These are phyloP conservation scores for Pyrenophora seminiperda DNA, from an alignment of 2,329 filamentous ascomycete species.

Conservation along the genomic window DNA sequence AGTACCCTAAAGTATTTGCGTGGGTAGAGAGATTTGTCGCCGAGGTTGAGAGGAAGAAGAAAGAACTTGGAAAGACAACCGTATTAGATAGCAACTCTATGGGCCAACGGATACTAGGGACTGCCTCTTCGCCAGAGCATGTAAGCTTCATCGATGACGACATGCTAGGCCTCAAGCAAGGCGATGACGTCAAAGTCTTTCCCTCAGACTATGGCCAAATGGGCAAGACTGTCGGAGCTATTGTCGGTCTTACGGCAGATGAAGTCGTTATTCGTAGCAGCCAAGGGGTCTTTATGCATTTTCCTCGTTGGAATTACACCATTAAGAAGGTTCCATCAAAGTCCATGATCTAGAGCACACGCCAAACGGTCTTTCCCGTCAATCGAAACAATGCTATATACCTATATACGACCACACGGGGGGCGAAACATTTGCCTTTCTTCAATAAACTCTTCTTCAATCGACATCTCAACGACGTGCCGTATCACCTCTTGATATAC, in stretches of 20 bases:
- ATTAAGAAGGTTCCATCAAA: conserved; percentile 22
- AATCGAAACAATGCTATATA: no score
- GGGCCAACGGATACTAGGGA: conserved; percentile 54
- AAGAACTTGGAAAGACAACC: conserved; percentile 50
- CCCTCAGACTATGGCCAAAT: conserved; percentile 41
- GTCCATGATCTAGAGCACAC: neutral
- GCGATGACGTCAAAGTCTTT: conserved; percentile 57
- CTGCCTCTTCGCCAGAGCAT: conserved; percentile 51
- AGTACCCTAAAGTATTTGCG: conserved; percentile 65
- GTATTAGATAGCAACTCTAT: conserved; percentile 30
- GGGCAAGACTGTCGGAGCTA: conserved; percentile 34
- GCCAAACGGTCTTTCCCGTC: no score
- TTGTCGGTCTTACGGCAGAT: conserved; percentile 35
- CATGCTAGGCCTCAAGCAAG: conserved; percentile 59
- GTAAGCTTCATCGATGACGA: conserved; percentile 57
- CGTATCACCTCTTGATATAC: no score
- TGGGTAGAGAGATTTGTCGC: conserved; percentile 68
- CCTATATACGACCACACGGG: no score
- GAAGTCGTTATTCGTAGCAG: conserved; percentile 38
- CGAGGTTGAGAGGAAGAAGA: conserved; percentile 52
- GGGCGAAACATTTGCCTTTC: no score
- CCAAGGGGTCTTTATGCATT: conserved; percentile 41
- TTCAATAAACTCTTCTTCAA: no score
- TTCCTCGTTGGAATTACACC: conserved; percentile 48
- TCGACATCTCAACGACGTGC: no score